A percentile compares a stretch with the other conserved stretches of the same genome.
phyloP scores from a whole-genome alignment of 352 stramenopile species.

The Globisporangium spinosum region DNA sequence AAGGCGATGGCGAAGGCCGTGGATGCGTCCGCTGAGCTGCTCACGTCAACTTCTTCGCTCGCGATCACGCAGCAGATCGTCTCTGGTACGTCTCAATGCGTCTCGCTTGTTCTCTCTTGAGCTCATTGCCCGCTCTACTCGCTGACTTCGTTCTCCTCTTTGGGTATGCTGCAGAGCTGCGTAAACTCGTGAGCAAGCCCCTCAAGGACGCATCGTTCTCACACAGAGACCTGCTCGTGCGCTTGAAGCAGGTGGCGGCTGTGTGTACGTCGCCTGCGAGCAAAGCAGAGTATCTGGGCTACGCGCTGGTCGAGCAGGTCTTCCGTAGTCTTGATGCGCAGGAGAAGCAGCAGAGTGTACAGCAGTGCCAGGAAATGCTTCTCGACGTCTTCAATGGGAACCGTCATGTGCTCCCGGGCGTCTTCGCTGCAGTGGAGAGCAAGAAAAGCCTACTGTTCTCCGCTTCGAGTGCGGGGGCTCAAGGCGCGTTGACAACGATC shows the following conservation, averaged over 20 bases:
- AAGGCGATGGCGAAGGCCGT: slow-evolving; percentile 9
- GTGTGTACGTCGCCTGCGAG: slow-evolving; percentile 40
- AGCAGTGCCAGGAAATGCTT: slow-evolving; percentile 18
- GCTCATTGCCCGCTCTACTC: background rate
- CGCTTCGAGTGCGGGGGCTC: background rate
- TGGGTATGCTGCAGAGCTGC: background rate
- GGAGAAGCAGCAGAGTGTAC: slow-evolving; percentile 1
- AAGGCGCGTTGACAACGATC: slow-evolving; percentile 20
- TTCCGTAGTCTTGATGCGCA: slow-evolving; percentile 17
- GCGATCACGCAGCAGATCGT: slow-evolving; percentile 13
- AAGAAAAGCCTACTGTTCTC: slow-evolving; percentile 7
- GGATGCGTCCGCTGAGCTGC: slow-evolving; percentile 15
- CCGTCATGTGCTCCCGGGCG: slow-evolving; percentile 27
- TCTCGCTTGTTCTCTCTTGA: background rate
- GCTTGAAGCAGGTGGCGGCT: slow-evolving; percentile 34
- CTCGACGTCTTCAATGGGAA: slow-evolving; percentile 46
- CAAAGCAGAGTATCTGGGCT: slow-evolving; percentile 54
- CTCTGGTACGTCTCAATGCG: slow-evolving; percentile 7
- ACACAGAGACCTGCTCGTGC: slow-evolving; percentile 7
- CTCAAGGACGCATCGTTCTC: background rate
- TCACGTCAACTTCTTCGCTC: slow-evolving; percentile 12
- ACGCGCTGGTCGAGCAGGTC: slow-evolving; percentile 32
- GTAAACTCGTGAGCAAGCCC: background rate
- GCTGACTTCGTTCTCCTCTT: slow-evolving; percentile 1
- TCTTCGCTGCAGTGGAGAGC: slow-evolving; percentile 35